These are phyloP conservation scores for Fomitopsis serialis DNA, from an alignment of 768 basidiomycete species.

Conservation along the genomic window DNA sequence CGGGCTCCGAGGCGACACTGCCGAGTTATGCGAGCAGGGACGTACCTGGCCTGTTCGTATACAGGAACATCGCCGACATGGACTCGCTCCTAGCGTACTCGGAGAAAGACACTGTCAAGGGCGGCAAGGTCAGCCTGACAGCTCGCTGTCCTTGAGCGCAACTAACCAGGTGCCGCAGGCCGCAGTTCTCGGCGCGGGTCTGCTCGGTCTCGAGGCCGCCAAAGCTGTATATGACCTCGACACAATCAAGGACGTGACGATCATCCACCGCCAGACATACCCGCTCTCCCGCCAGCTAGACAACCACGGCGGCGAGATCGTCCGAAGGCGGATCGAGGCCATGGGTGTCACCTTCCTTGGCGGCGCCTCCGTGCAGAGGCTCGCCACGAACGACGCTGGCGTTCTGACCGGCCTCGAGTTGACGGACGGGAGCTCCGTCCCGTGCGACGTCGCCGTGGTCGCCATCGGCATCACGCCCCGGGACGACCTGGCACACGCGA, in stretches of 20 bases:
- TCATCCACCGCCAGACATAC: slow-evolving; percentile 46
- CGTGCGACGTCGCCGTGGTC: slow-evolving; percentile 54
- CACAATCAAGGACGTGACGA: slow-evolving; percentile 41
- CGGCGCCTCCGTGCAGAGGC: slow-evolving; percentile 29
- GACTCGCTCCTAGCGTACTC: slow-evolving; percentile 59
- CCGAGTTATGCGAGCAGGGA: slow-evolving; percentile 48
- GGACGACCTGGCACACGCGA: slow-evolving; percentile 54
- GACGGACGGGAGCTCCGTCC: slow-evolving; percentile 38
- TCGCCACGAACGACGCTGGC: slow-evolving; percentile 29
- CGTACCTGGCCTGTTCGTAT: slow-evolving; percentile 61
- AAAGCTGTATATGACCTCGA: slow-evolving; percentile 62
- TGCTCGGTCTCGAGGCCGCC: slow-evolving; percentile 71
- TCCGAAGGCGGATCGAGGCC: slow-evolving; percentile 50
- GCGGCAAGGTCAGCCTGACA: neutral
- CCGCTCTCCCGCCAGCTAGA: slow-evolving; percentile 59
- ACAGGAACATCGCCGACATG: slow-evolving; percentile 67
- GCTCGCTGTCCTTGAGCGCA: too few species aligned
- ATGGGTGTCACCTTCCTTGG: slow-evolving; percentile 56
- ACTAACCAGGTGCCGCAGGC: slow-evolving; percentile 21
- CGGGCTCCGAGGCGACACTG: slow-evolving; percentile 61
- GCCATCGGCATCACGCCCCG: slow-evolving; percentile 69
- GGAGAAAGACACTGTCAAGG: slow-evolving; percentile 26
- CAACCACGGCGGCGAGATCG: slow-evolving; percentile 52
- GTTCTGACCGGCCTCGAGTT: slow-evolving; percentile 46
- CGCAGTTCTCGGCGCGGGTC: slow-evolving; percentile 62